These are phyloP conservation scores for Pythium rishiriense DNA, from an alignment of 352 stramenopile species.

Conservation along the genomic window DNA sequence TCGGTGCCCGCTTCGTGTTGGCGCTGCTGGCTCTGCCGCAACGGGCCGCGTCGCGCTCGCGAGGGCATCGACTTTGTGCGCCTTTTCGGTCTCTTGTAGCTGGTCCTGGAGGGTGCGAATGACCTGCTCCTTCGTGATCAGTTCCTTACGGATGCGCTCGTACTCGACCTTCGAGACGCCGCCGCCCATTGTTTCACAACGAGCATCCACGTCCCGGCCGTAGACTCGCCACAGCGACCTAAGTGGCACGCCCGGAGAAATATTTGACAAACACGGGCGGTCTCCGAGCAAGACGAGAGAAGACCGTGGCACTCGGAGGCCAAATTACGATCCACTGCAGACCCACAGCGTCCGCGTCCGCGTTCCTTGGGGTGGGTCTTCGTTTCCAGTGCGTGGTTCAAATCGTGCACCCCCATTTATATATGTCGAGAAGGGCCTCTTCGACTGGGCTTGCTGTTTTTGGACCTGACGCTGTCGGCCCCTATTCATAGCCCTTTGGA, in stretches of 20 bases:
- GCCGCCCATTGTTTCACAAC: constrained; percentile 44
- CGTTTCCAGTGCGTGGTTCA: not conserved
- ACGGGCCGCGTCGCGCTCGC: not conserved
- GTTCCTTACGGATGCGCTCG: constrained; percentile 67
- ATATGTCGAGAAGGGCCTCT: not conserved
- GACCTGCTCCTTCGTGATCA: constrained; percentile 70
- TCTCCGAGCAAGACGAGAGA: no score
- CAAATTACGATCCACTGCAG: no score
- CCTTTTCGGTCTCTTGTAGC: constrained; percentile 34
- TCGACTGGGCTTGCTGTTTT: not conserved
- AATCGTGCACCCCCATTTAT: not conserved
- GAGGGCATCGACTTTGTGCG: not conserved
- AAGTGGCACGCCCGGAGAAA: no score
- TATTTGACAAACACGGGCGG: no score
- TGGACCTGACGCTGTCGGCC: not conserved
- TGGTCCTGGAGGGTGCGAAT: constrained; percentile 64
- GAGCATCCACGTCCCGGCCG: constrained; percentile 1
- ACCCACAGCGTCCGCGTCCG: no score
- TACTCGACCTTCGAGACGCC: constrained; percentile 77
- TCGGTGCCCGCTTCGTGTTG: constrained; percentile 22
- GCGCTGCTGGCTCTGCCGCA: not conserved
- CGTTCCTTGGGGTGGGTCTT: not conserved
- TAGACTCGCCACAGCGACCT: not conserved
- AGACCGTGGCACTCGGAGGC: no score
- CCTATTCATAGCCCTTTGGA: constrained; percentile 2